Base-by-base conservation (phyloP, 73 alveolate species). In the Paramecium octaurelia region DNA sequence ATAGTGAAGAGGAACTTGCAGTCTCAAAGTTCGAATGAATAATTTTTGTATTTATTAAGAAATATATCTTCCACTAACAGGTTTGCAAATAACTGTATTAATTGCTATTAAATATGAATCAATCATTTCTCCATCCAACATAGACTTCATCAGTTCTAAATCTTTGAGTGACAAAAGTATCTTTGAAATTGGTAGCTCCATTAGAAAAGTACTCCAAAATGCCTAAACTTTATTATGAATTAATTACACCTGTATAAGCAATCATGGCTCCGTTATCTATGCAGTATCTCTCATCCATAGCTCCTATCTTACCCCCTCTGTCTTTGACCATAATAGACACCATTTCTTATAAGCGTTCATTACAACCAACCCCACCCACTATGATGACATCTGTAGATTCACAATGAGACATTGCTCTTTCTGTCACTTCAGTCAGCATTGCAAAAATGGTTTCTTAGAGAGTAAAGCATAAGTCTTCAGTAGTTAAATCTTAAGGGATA, bases 261-360 rank as follows among this genome's bases (percentile, higher is more conserved):
- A 98, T 98, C 99, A 98, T 98, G 24, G 99, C 99, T 29, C 99
- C 99, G 96, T 98, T 98, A 93, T 98, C 99, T 42, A 98, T 97
- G 80, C 99, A 98, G 93, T 98, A 98, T 91, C 99, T 96, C 87
- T 98, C 99, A 95, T 98, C 99, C 99, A 97, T 98, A 4, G 99
- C 99, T 77, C 99, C 98, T 18, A 98, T 98, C 59, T 93, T 96
- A 11, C 99, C 99, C 21, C 99, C 99, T 95, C 99, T 97, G 85
- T 98, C 99, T 77, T 94, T 92, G 0, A 98, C 98, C 99, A 98
- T 98, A 23, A 94, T 86, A 29, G 95, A 95, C 96, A 97, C 97
- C 99, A 98, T 98, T 88, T 98, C 97, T 88, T 98, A 97, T 58
- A 98, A 93, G 64, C 99, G 94, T 70, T 95, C 98, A 96, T 98